Evolutionary conservation across 1,284 basidiomycete genomes (phyloP).

Genomic region (Nidula niveotomentosa): DNA sequence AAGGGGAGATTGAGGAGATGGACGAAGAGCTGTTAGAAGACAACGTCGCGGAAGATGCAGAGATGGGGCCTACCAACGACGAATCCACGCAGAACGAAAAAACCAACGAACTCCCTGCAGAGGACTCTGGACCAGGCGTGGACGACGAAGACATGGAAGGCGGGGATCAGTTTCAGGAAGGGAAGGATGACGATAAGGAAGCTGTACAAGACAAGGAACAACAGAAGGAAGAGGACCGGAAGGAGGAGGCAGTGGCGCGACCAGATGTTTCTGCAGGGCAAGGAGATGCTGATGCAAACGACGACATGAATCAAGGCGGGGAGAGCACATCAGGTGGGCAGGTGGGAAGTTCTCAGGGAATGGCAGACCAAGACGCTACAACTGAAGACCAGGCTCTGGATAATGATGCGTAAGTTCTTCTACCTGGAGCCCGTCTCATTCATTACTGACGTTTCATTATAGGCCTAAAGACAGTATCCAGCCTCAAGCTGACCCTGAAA

Average conservation of each 20-base stretch:
- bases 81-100: too few species aligned
- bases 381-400: constrained; percentile 23
- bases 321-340: constrained; percentile 30
- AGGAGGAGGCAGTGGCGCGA: constrained; percentile 21
- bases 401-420: constrained; percentile 28
- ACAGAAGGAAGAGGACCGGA: constrained; percentile 23
- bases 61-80: background rate
- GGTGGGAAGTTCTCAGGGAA: constrained; percentile 26
- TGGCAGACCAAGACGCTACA: constrained; percentile 23
- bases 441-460: background rate
- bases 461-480: constrained; percentile 19
- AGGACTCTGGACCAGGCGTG: background rate
- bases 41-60: constrained; percentile 39
- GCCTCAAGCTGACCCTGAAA: constrained; percentile 18
- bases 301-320: constrained; percentile 23
- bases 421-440: background rate
- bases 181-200: constrained; percentile 25
- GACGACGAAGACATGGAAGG: constrained; percentile 32
- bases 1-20: constrained; percentile 24
- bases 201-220: constrained; percentile 22
- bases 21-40: constrained; percentile 42
- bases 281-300: constrained; percentile 27
- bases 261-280: constrained; percentile 40
- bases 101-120: background rate
- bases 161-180: constrained; percentile 37